These are phyloP conservation scores for Nidularia sp. DNA, from an alignment of 768 basidiomycete species.

Conservation along the genomic window DNA sequence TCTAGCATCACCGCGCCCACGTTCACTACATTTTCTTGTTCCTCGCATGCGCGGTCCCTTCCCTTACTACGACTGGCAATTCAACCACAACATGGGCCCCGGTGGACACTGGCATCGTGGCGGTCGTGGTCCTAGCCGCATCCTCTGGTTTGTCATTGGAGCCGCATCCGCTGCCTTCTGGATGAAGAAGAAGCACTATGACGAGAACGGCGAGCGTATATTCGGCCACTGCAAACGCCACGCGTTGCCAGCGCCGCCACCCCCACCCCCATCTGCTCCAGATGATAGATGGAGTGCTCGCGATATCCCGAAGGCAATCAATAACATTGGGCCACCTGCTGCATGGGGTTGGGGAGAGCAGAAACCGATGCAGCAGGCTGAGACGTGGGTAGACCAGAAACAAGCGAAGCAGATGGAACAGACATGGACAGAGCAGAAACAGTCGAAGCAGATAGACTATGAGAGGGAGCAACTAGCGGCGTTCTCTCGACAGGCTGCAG, in stretches of 20 bases:
- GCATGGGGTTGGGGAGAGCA: neutral
- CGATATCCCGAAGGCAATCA: constrained; percentile 19
- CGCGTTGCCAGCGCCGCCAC: constrained; percentile 8
- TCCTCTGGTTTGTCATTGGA: constrained; percentile 69
- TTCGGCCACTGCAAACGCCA: constrained; percentile 26
- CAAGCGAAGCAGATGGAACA: too few relatives aligned
- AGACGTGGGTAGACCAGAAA: too few relatives aligned
- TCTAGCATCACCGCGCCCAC: too few relatives aligned
- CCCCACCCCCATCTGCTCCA: constrained; percentile 5
- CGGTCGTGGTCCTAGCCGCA: constrained; percentile 43
- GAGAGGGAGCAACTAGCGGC: constrained; percentile 43
- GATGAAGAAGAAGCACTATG: constrained; percentile 31
- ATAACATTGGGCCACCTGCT: constrained; percentile 10
- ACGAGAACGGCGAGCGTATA: constrained; percentile 20
- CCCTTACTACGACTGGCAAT: too few relatives aligned
- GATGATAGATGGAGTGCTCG: constrained; percentile 7
- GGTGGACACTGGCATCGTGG: neutral
- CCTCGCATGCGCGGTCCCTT: too few relatives aligned
- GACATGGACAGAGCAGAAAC: too few relatives aligned
- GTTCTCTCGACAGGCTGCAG: constrained; percentile 44
- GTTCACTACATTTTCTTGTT: too few relatives aligned
- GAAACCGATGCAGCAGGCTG: constrained; percentile 8
- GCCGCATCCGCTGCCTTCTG: constrained; percentile 38
- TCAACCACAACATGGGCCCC: too few relatives aligned
- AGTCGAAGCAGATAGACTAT: too few relatives aligned